Base-by-base conservation (phyloP, 1,139 yeast species). In the Arxiozyma slooffiae region DNA sequence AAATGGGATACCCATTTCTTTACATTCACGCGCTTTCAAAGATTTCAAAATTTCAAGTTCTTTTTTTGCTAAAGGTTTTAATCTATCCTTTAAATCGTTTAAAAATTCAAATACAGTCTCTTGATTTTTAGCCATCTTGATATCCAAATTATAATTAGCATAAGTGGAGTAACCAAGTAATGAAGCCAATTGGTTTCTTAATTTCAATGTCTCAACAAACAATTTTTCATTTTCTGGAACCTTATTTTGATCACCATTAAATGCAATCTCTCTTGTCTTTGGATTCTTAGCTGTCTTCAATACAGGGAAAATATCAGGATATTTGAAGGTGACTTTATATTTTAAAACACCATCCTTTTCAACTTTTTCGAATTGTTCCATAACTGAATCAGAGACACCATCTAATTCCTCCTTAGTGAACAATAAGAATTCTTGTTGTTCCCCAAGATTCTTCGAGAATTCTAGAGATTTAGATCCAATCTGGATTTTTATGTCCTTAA, bases 291-390 rank as follows among this genome's bases (percentile, higher is more conserved):
- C 90, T 64, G 80, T 78, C 64, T 83, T 82, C 66, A 85, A 69
- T n/a, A 82, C 82, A 0, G 95, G 95, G 57, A 82, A 71, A 49
- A 83, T 69, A 62, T 86, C 95, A 4, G 95, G 92, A 61, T 85
- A 84, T 65, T 86, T 85, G 71, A 78, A 86, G 3, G 94, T 82
- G 72, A 87, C 82, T 63, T 82, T 82, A 61, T 69, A 75, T 22
- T 53, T 57, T 16, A 76, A 80, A 14, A 66, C 71, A 45, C 70
- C 74, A 16, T 70, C 77, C 7, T 34, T 50, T 41, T 65, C 69
- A 18, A 69, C 64, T 53, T 69, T 67, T 51, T 78, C 82, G 60
- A 81, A 84, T 60, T 77, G 84, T 23, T 72, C 74, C 54, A 83
- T 58, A 1, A 79, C 78, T 54, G 79, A 79, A 43, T 75, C 74